These are phyloP conservation scores for Nemophila menziesii DNA, from an alignment of 257 asterid genomes.

Conservation along the genomic window DNA sequence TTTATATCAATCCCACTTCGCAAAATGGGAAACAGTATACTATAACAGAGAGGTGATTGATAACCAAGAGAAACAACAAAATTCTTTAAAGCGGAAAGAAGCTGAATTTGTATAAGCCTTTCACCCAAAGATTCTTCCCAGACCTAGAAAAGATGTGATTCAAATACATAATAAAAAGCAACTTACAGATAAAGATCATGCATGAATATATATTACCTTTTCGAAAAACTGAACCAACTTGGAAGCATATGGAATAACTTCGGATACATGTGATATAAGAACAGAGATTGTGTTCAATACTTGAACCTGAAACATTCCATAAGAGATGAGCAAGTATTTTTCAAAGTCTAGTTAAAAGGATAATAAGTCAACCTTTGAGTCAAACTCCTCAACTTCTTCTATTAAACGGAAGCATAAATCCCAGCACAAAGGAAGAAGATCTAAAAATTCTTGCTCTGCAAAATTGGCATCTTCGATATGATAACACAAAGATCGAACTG, in stretches of 20 bases:
- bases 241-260: conserved; percentile 63
- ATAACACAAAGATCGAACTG: conserved; percentile 80
- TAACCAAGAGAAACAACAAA: conserved; percentile 79
- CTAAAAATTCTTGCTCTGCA: conserved; percentile 69
- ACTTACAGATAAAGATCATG: not conserved
- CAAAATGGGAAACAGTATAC: conserved; percentile 71
- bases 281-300: conserved; percentile 74
- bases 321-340: not conserved
- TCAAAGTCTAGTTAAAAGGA: not conserved
- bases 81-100: conserved; percentile 81
- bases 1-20: conserved; percentile 46
- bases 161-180: not conserved
- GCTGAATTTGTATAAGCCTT: conserved; percentile 98
- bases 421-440: conserved; percentile 87
- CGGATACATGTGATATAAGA: conserved; percentile 66
- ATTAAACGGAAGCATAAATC: conserved; percentile 76
- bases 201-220: conserved; percentile 48
- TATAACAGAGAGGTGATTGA: conserved; percentile 76
- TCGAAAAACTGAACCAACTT: conserved; percentile 75
- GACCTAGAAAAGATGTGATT: conserved; percentile 32
- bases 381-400: conserved; percentile 91
- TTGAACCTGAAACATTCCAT: conserved; percentile 58
- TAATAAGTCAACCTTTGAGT: conserved; percentile 50
- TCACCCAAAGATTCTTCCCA: conserved; percentile 97
- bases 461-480: conserved; percentile 93